phyloP scores from a whole-genome alignment of 805 yeast species.

The Candida takata region DNA sequence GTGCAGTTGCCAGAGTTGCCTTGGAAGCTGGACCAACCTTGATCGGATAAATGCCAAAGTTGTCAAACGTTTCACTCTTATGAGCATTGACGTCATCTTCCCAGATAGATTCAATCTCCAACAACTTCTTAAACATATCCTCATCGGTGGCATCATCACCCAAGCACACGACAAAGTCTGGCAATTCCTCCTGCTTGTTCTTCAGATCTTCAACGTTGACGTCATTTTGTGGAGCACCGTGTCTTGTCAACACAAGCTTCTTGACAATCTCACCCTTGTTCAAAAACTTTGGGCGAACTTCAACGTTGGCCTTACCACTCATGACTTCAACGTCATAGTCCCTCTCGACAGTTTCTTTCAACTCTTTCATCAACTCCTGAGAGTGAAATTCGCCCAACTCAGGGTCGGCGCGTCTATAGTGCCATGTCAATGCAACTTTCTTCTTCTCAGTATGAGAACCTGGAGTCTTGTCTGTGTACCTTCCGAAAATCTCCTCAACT shows the following conservation, averaged over 20 bases:
- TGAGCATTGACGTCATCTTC: slow-evolving; percentile 21
- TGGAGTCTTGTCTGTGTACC: slow-evolving; percentile 83
- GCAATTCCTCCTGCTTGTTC: slow-evolving; percentile 39
- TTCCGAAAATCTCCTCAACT: slow-evolving; percentile 65
- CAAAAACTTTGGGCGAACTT: slow-evolving; percentile 91
- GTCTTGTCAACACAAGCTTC: slow-evolving; percentile 58
- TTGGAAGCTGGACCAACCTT: slow-evolving; percentile 92
- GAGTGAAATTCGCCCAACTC: slow-evolving; percentile 89
- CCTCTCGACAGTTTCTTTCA: slow-evolving; percentile 50
- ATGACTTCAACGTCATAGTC: slow-evolving; percentile 86
- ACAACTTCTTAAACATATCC: slow-evolving; percentile 86
- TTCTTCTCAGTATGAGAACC: slow-evolving; percentile 84
- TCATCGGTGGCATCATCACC: slow-evolving; percentile 98
- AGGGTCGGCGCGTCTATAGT: slow-evolving; percentile 91
- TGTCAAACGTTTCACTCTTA: slow-evolving; percentile 29
- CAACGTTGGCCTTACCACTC: slow-evolving; percentile 96
- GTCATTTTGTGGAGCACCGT: slow-evolving; percentile 46
- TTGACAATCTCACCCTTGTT: slow-evolving; percentile 96
- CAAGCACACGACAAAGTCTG: slow-evolving; percentile 81
- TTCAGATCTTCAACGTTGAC: slow-evolving; percentile 25
- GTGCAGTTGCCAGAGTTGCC: slow-evolving; percentile 78
- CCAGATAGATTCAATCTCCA: slow-evolving; percentile 54
- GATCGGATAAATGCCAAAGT: slow-evolving; percentile 70
- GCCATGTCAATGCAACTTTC: slow-evolving; percentile 96
- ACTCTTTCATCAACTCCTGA: slow-evolving; percentile 55